These are phyloP conservation scores for Tetracladium setigerum DNA, from an alignment of 495 filamentous ascomycete species.

Conservation along the genomic window DNA sequence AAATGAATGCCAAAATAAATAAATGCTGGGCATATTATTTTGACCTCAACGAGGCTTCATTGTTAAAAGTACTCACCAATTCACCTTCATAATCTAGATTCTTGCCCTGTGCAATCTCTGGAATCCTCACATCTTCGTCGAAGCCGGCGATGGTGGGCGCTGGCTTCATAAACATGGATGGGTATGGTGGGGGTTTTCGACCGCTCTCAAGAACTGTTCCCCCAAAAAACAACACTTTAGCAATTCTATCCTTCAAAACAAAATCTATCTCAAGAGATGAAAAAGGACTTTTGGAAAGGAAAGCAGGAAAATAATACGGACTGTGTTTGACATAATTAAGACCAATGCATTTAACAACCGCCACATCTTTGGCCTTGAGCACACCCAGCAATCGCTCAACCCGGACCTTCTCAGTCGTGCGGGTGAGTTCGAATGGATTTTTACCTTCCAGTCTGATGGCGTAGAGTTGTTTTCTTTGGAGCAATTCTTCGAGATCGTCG, in stretches of 20 bases:
- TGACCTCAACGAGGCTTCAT: no score
- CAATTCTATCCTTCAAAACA: not conserved
- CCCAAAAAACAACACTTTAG: not conserved
- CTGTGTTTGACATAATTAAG: constrained; percentile 34
- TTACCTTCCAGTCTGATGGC: not conserved
- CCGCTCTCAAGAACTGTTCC: constrained; percentile 39
- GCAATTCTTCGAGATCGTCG: no score
- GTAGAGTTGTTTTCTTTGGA: not conserved
- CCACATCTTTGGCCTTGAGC: constrained; percentile 26
- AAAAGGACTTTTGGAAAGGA: no score
- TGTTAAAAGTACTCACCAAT: constrained; percentile 28
- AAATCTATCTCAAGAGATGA: no score
- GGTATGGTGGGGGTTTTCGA: constrained; percentile 35
- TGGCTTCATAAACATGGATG: constrained; percentile 41
- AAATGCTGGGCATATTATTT: no score
- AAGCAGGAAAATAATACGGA: no score
- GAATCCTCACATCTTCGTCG: constrained; percentile 24
- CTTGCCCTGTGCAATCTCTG: constrained; percentile 37
- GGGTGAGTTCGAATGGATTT: not conserved
- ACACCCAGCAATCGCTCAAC: constrained; percentile 28
- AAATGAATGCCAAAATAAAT: no score
- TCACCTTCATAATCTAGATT: constrained; percentile 47
- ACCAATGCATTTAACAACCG: constrained; percentile 31
- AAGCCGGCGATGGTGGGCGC: not conserved
- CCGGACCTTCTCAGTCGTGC: constrained; percentile 26